Conservation (phyloP, 441 rosid species). For the Geranium incanum region DNA sequence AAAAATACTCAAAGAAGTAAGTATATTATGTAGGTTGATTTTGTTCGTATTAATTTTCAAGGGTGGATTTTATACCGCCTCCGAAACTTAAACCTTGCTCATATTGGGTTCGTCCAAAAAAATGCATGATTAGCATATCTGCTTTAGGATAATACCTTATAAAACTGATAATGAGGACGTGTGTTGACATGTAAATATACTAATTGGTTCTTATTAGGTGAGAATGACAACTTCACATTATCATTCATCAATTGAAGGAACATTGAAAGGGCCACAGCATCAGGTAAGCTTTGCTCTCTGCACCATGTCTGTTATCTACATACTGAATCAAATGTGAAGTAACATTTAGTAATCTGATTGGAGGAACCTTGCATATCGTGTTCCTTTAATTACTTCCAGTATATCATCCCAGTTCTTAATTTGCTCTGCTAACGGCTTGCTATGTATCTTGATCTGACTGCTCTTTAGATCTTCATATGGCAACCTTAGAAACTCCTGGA, state of each 20-base stretch:
- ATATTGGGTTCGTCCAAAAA: neutral
- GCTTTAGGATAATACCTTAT: neutral
- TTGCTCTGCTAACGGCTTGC: slow-evolving; percentile 25
- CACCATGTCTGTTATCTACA: neutral
- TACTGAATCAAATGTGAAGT: neutral
- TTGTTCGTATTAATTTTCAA: neutral
- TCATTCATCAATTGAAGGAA: neutral
- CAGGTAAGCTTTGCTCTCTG: slow-evolving; percentile 4
- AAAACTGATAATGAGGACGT: neutral
- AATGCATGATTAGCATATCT: neutral
- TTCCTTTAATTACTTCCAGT: slow-evolving; percentile 26
- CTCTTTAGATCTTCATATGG: slow-evolving; percentile 33
- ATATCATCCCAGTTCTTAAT: slow-evolving; percentile 36
- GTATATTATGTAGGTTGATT: neutral
- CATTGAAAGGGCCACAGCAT: neutral
- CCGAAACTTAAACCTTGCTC: neutral
- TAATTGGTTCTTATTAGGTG: neutral
- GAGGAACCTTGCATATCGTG: slow-evolving; percentile 32
- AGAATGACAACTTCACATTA: neutral
- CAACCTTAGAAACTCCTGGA: slow-evolving; percentile 34
- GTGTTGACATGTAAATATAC: neutral
- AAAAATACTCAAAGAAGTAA: neutral
- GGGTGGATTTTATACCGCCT: neutral
- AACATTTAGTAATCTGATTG: slow-evolving; percentile 23
- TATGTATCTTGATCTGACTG: slow-evolving; percentile 44